Percentiles rank a stretch among this genome's conserved stretches.
phyloP scores from a whole-genome alignment of 129 eudicot species.

The Escallonia herrerae region DNA sequence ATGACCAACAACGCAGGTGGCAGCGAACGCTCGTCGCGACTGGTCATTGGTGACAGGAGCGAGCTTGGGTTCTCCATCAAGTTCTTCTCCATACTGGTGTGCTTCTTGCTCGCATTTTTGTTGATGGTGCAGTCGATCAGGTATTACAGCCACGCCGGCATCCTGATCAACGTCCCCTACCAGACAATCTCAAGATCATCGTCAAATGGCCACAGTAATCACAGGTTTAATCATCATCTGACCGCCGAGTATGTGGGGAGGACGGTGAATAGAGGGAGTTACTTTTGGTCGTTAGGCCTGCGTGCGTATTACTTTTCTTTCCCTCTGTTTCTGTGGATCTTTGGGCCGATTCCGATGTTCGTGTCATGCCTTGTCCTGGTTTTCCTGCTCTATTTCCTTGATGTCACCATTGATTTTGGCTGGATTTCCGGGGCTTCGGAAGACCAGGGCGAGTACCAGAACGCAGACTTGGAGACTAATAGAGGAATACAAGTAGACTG shows the following conservation, averaged over 20 bases:
- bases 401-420: constrained; percentile 35
- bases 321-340: constrained; percentile 74
- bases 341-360: constrained; percentile 83
- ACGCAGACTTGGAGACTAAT: too few relatives aligned
- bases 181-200: constrained; percentile 25
- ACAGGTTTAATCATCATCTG: constrained; percentile 14
- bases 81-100: constrained; percentile 66
- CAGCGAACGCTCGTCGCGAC: constrained; percentile 13
- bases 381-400: constrained; percentile 52
- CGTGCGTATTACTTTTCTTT: constrained; percentile 72
- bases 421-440: constrained; percentile 8
- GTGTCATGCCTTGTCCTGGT: constrained; percentile 45
- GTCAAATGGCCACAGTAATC: neutral
- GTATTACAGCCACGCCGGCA: constrained; percentile 82
- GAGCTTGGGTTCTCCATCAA: constrained; percentile 41
- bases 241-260: constrained; percentile 53
- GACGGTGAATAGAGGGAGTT: constrained; percentile 61
- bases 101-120: constrained; percentile 71
- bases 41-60: constrained; percentile 41
- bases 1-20: constrained; percentile 31
- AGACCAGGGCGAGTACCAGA: neutral
- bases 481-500: too few relatives aligned
- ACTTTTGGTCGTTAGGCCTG: constrained; percentile 76
- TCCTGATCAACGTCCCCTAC: constrained; percentile 70
- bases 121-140: constrained; percentile 74